Conservation (phyloP, 352 stramenopile species). For the Phytophthora idaei region DNA sequence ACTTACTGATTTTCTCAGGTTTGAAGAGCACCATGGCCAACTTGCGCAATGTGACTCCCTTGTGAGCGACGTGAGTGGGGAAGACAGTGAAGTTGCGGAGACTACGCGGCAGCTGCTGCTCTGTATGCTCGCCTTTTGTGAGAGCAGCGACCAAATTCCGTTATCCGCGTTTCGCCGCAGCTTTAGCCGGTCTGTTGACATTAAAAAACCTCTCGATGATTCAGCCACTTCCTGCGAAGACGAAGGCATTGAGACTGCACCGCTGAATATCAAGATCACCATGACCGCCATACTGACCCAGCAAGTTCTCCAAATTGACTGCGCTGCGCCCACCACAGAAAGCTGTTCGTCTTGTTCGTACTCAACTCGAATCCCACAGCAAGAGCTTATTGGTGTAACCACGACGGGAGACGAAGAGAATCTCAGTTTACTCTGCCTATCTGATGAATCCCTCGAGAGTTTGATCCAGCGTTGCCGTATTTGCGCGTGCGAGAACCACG, state of each 20-base stretch:
- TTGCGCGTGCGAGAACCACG: constrained; percentile 20
- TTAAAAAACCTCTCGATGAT: constrained; percentile 2
- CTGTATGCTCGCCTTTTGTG: constrained; percentile 23
- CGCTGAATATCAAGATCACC: constrained; percentile 10
- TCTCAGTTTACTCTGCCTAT: constrained; percentile 22
- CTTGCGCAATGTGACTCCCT: constrained; percentile 20
- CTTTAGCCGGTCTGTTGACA: background rate
- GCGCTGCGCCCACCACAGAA: constrained; percentile 5
- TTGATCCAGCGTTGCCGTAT: constrained; percentile 34
- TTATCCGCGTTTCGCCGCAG: constrained; percentile 6
- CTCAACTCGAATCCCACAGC: constrained; percentile 12
- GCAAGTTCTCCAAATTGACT: constrained; percentile 27
- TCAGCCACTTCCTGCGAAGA: background rate
- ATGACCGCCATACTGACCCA: constrained; percentile 28
- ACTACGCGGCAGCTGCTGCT: constrained; percentile 12
- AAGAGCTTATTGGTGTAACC: constrained; percentile 14
- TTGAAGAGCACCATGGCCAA: constrained; percentile 14
- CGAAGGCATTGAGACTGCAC: constrained; percentile 2
- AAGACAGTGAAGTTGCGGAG: constrained; percentile 4
- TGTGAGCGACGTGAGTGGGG: background rate
- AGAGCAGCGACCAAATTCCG: constrained; percentile 18
- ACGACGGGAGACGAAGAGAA: background rate
- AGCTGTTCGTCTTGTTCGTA: background rate
- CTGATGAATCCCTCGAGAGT: constrained; percentile 14
- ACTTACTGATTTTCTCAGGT: constrained; percentile 12